Conservation (phyloP, 495 filamentous ascomycete genomes). For the Cercophora sp. region DNA sequence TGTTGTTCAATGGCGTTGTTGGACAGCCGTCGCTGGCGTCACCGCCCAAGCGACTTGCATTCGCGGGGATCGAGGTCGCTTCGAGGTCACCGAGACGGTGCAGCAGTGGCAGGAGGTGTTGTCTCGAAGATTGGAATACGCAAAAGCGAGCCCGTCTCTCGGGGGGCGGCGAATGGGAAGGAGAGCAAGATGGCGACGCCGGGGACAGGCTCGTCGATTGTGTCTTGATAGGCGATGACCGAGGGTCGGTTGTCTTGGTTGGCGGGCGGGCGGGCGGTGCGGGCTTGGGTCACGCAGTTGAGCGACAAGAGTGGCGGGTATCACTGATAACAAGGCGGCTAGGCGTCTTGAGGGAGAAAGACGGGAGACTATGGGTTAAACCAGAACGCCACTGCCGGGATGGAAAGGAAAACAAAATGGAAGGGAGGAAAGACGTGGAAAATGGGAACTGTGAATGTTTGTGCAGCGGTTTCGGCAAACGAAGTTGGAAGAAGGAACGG, state of each 20-base stretch:
- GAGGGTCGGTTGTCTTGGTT: neutral
- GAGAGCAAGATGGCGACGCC: neutral
- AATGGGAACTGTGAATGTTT: neutral
- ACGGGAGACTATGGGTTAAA: neutral
- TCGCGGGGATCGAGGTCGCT: slow-evolving; percentile 2
- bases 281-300: neutral
- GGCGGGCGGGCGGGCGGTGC: neutral
- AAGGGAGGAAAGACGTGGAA: slow-evolving; percentile 1
- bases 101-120: neutral
- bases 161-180: neutral
- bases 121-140: neutral
- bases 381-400: neutral
- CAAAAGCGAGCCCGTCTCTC: neutral
- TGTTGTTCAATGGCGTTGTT: slow-evolving; percentile 10
- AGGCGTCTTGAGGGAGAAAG: neutral
- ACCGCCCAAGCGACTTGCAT: slow-evolving; percentile 18
- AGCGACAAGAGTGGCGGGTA: too few species aligned
- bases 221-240: neutral
- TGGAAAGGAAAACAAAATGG: neutral
- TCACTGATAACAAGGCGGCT: neutral
- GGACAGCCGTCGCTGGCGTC: slow-evolving; percentile 21
- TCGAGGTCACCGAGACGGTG: neutral
- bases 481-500: neutral
- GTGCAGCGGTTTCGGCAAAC: neutral
- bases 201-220: neutral